Percentiles rank a stretch among this genome's conserved stretches.
These are phyloP conservation scores for Ettlia oleoabundans DNA, from an alignment of 139 green algal species.

Conservation along the genomic window DNA sequence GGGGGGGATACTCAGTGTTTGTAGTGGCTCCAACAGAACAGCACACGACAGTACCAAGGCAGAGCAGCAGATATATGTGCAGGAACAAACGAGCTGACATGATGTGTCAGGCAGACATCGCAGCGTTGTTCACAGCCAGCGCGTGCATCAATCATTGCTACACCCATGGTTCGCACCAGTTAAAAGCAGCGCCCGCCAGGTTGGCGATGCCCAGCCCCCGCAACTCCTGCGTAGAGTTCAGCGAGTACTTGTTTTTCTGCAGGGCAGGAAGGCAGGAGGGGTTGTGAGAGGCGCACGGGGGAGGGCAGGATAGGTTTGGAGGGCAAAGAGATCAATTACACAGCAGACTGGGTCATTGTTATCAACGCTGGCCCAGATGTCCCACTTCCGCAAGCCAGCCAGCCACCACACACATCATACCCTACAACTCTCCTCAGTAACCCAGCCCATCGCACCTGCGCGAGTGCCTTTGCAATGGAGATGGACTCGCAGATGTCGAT, in stretches of 20 bases:
- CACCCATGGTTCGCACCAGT: no score
- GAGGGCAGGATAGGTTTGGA: background rate
- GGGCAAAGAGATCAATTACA: background rate
- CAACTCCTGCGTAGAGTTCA: slow-evolving; percentile 88
- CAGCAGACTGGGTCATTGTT: no score
- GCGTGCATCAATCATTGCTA: no score
- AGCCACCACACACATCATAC: background rate
- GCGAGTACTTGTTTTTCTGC: slow-evolving; percentile 73
- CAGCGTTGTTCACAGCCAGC: background rate
- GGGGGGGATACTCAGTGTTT: no score
- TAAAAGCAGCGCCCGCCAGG: slow-evolving; percentile 79
- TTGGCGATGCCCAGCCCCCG: slow-evolving; percentile 87
- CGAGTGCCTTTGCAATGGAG: slow-evolving; percentile 86
- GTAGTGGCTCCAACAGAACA: no score
- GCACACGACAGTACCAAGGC: no score
- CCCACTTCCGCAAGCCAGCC: background rate
- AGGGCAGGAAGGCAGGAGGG: background rate
- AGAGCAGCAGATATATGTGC: no score
- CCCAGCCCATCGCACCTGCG: slow-evolving; percentile 22
- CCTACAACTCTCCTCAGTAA: background rate
- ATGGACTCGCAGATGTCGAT: slow-evolving; percentile 89
- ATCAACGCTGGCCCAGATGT: no score
- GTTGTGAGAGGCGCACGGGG: background rate
- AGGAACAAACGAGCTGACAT: no score
- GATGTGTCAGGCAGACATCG: background rate